Evolutionary conservation across 2,329 filamentous ascomycete genomes (phyloP).

Genomic region (Penicillium psychrosexuale): DNA sequence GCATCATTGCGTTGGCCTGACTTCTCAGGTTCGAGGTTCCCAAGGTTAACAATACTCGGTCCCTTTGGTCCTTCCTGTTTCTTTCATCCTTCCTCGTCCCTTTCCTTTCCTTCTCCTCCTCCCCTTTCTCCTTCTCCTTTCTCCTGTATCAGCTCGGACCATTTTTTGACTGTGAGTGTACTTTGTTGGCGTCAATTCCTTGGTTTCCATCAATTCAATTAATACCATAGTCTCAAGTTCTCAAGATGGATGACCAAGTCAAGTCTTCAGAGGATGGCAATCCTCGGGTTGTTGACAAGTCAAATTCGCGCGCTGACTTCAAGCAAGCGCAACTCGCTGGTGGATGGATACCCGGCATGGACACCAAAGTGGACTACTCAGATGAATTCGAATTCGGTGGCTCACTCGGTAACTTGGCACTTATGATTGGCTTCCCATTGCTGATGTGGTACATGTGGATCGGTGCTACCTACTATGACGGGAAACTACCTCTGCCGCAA

Average conservation of each 20-base stretch:
- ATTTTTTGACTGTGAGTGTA: neutral
- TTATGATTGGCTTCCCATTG: constrained; percentile 86
- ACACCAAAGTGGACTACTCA: constrained; percentile 23
- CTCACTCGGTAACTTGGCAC: constrained; percentile 66
- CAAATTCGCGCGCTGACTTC: constrained; percentile 6
- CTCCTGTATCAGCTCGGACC: neutral
- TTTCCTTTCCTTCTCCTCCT: too few relatives aligned
- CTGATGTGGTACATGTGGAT: constrained; percentile 99
- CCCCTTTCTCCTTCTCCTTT: neutral
- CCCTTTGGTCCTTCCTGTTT: neutral
- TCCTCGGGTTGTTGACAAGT: neutral
- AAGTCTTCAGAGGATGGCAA: neutral
- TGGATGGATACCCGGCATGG: constrained; percentile 24
- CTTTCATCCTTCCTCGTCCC: neutral
- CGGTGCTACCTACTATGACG: constrained; percentile 86
- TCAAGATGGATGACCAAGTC: neutral
- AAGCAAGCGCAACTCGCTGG: constrained; percentile 18
- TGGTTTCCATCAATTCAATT: neutral
- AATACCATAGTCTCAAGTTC: neutral
- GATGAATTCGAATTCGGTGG: constrained; percentile 76
- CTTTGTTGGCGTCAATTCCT: neutral
- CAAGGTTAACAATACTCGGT: neutral
- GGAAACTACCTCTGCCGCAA: constrained; percentile 67
- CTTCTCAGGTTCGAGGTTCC: neutral
- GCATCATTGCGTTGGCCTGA: neutral